Conservation (phyloP, 2,329 filamentous ascomycete species). For the Calonectria henricotiae region DNA sequence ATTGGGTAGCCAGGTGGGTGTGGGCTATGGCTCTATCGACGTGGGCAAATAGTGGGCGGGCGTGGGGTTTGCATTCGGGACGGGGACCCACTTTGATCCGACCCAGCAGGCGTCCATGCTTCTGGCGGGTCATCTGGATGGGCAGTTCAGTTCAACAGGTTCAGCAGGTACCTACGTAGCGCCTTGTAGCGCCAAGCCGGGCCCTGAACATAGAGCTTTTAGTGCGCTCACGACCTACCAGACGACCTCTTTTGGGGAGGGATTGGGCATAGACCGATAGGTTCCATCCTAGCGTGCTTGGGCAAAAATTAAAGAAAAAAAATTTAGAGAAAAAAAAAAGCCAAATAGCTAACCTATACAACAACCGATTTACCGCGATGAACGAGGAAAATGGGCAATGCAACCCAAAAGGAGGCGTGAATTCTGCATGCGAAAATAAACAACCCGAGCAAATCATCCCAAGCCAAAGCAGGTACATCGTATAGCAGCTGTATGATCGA, state of each 20-base stretch:
- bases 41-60: slow-evolving; percentile 40
- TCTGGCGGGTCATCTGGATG: slow-evolving; percentile 9
- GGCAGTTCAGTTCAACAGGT: slow-evolving; percentile 11
- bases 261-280: slow-evolving; percentile 17
- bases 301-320: background rate
- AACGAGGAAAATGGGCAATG: background rate
- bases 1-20: slow-evolving; percentile 43
- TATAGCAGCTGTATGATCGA: slow-evolving; percentile 8
- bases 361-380: slow-evolving; percentile 1
- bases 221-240: background rate
- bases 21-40: slow-evolving; percentile 47
- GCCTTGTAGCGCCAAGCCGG: slow-evolving; percentile 14
- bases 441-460: background rate
- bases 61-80: slow-evolving; percentile 36
- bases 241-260: background rate
- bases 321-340: background rate
- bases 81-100: slow-evolving; percentile 24
- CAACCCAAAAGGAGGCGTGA: background rate
- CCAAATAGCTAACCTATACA: slow-evolving; percentile 10
- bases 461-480: slow-evolving; percentile 15
- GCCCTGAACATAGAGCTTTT: slow-evolving; percentile 4
- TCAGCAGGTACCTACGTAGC: slow-evolving; percentile 9
- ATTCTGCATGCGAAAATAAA: background rate
- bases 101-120: slow-evolving; percentile 7
- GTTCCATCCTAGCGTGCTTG: background rate